phyloP scores from a whole-genome alignment of 1,139 yeast species.

The Kodamaea derodonti region DNA sequence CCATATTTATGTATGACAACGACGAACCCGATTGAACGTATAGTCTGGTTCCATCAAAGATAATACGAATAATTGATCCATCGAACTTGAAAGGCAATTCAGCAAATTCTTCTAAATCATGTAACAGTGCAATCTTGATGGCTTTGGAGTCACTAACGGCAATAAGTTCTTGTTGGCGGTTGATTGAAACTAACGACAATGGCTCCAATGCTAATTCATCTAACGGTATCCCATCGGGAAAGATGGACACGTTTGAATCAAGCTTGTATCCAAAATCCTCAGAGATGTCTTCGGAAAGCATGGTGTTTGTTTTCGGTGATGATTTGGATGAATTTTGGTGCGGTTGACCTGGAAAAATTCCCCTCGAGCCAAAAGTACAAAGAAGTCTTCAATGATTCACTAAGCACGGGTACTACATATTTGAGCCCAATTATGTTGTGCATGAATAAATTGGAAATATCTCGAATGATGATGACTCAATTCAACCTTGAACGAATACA shows the following conservation, averaged over 20 bases:
- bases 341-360: too few species aligned
- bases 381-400: too few species aligned
- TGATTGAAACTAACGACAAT: slow-evolving; percentile 28
- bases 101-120: slow-evolving; percentile 3
- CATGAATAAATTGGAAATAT: too few species aligned
- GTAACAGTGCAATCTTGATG: slow-evolving; percentile 18
- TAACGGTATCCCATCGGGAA: slow-evolving; percentile 25
- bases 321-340: not conserved
- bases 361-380: too few species aligned
- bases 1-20: slow-evolving; percentile 7
- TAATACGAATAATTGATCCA: slow-evolving; percentile 20
- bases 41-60: slow-evolving; percentile 23
- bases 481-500: too few species aligned
- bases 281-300: slow-evolving; percentile 25
- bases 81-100: slow-evolving; percentile 3
- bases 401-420: too few species aligned
- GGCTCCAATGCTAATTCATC: slow-evolving; percentile 13
- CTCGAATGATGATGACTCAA: too few species aligned
- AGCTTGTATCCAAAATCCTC: slow-evolving; percentile 41
- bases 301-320: slow-evolving; percentile 1
- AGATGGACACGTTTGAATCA: slow-evolving; percentile 18
- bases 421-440: too few species aligned
- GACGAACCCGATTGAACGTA: slow-evolving; percentile 18
- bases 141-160: slow-evolving; percentile 31
- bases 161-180: slow-evolving; percentile 20